phyloP scores from a whole-genome alignment of 306 rosid genomes.

The Trichosanthes cucumerina region DNA sequence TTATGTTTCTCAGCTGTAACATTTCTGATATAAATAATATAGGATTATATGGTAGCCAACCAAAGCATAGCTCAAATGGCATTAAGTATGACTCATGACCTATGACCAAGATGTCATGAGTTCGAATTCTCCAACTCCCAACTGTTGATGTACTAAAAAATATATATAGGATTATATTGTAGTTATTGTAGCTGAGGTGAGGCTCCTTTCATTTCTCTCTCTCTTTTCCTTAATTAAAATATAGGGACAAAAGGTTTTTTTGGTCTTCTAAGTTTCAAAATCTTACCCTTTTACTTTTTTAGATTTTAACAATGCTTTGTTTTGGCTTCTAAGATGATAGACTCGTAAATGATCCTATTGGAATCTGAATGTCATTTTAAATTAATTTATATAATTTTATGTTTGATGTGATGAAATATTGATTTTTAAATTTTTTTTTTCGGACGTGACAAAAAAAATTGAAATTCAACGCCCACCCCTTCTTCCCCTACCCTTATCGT shows the following conservation, averaged over 20 bases:
- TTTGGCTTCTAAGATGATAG: background rate
- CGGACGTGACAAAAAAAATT: background rate
- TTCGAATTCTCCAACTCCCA: too few relatives aligned
- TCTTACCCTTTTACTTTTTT: background rate
- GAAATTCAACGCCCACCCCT: background rate
- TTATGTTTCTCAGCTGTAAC: background rate
- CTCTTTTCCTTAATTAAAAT: background rate
- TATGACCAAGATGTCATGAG: too few relatives aligned
- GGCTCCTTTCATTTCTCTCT: background rate
- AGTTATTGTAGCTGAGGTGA: background rate
- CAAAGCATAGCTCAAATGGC: too few relatives aligned
- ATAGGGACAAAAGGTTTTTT: background rate
- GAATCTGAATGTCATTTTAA: too few relatives aligned
- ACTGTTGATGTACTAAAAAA: too few relatives aligned
- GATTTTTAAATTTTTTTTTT: background rate
- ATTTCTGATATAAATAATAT: background rate
- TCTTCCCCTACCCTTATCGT: too few relatives aligned
- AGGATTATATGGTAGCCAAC: background rate
- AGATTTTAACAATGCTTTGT: background rate
- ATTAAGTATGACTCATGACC: too few relatives aligned
- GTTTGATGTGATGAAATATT: background rate
- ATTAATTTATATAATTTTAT: background rate
- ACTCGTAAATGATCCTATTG: too few relatives aligned
- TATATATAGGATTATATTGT: background rate
- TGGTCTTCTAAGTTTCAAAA: background rate